Percentiles rank a stretch among this genome's conserved stretches.
Conservation (phyloP, 495 filamentous ascomycete species). For the Tuber magnatum region DNA sequence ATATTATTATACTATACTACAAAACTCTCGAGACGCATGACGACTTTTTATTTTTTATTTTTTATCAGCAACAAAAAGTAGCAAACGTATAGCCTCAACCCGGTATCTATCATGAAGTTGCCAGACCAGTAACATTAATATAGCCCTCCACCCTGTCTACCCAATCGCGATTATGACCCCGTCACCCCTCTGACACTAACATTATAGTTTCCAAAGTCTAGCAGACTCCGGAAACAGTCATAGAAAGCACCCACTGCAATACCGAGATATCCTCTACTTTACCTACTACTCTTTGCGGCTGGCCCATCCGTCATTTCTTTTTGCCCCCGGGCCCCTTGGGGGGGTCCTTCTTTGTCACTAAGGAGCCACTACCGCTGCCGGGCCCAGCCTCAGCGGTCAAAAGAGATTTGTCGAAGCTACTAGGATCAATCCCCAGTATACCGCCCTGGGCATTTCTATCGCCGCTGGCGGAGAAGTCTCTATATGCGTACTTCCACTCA, state of each 20-base stretch:
- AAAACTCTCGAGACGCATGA: background rate
- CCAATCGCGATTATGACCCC: background rate
- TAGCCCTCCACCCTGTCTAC: background rate
- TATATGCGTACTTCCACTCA: conserved; percentile 91
- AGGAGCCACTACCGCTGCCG: conserved; percentile 1
- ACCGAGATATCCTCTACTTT: conserved; percentile 15
- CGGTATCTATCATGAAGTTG: background rate
- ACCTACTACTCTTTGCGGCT: conserved; percentile 26
- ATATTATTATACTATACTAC: background rate
- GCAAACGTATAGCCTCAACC: background rate
- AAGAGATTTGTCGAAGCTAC: conserved; percentile 73
- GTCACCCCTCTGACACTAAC: background rate
- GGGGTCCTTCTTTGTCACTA: conserved; percentile 28
- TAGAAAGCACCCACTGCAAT: background rate
- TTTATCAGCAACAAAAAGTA: background rate
- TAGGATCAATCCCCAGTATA: conserved; percentile 86
- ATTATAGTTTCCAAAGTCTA: background rate
- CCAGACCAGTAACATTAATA: background rate
- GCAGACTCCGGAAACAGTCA: background rate
- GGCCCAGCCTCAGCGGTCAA: conserved; percentile 11
- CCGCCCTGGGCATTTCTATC: conserved; percentile 86
- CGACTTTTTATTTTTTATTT: background rate
- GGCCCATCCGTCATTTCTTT: conserved; percentile 32
- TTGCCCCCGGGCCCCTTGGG: conserved; percentile 31
- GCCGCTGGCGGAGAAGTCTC: conserved; percentile 91